A percentile compares a stretch with the other conserved stretches of the same genome.
These are phyloP conservation scores for Tricholoma sp. DNA, from an alignment of 768 basidiomycete species.

Conservation along the genomic window DNA sequence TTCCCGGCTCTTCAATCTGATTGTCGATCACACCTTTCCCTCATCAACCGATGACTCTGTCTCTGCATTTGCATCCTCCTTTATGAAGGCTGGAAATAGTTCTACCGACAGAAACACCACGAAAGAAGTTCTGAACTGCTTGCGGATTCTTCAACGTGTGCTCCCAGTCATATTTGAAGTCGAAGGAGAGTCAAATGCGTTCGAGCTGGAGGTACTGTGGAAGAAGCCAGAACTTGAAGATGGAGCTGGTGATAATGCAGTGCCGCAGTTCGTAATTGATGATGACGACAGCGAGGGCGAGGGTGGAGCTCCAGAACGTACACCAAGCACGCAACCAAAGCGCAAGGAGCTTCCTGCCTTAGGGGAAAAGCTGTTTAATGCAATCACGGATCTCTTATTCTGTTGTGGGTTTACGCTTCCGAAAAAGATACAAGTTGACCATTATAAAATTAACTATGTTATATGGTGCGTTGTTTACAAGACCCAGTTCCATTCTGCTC, in stretches of 20 bases:
- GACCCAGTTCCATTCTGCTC: background rate
- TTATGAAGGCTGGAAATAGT: constrained; percentile 55
- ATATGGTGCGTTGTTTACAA: constrained; percentile 64
- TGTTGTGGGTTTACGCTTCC: constrained; percentile 94
- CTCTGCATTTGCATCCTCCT: constrained; percentile 60
- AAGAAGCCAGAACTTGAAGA: constrained; percentile 51
- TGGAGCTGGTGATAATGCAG: constrained; percentile 16
- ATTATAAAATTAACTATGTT: constrained; percentile 79
- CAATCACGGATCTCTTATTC: constrained; percentile 82
- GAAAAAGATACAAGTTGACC: constrained; percentile 66
- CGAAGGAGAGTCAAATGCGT: constrained; percentile 62
- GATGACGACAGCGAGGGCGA: constrained; percentile 41
- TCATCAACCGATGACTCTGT: constrained; percentile 50
- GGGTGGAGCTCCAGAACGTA: constrained; percentile 8
- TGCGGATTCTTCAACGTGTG: constrained; percentile 85
- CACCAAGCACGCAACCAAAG: constrained; percentile 22
- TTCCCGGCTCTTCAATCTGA: constrained; percentile 64
- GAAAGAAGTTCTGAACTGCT: constrained; percentile 85
- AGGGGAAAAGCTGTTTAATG: constrained; percentile 73
- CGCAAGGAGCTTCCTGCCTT: constrained; percentile 62
- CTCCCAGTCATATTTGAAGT: constrained; percentile 86
- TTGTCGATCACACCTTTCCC: constrained; percentile 80
- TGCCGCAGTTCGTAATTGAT: constrained; percentile 83
- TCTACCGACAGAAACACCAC: constrained; percentile 60
- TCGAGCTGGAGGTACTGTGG: constrained; percentile 85